Conservation (phyloP, 305 asterid genomes). For the Fraxinus floribunda region DNA sequence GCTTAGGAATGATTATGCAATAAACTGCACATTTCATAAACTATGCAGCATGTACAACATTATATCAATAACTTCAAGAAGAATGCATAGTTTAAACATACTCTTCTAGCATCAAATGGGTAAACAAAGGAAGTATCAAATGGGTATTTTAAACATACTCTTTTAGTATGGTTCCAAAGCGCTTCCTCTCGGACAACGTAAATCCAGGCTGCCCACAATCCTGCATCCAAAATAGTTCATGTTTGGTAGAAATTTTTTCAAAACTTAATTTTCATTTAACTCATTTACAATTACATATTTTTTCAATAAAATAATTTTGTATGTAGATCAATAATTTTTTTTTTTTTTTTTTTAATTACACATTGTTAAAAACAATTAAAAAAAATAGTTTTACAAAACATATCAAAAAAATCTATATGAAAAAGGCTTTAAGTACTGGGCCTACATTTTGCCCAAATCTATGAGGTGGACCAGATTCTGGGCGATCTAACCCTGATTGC, state of each 20-base stretch:
- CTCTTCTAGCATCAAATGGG: background rate
- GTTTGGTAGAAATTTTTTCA: no score
- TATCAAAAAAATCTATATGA: no score
- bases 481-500: background rate
- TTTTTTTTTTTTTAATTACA: background rate
- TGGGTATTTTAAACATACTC: conserved; percentile 52
- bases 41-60: background rate
- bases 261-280: background rate
- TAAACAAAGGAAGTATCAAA: background rate
- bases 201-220: conserved; percentile 98
- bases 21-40: background rate
- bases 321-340: no score
- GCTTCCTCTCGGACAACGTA: conserved; percentile 85
- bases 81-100: background rate
- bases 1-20: background rate
- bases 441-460: background rate
- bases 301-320: no score
- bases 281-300: background rate
- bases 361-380: no score
- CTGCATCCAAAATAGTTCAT: conserved; percentile 42
- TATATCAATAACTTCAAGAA: conserved; percentile 13
- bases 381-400: no score
- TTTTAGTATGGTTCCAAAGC: conserved; percentile 69
- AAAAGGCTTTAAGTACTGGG: background rate
- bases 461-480: background rate